Base-by-base conservation (phyloP, 2,329 filamentous ascomycete genomes). In the Pezicula carpinea region DNA sequence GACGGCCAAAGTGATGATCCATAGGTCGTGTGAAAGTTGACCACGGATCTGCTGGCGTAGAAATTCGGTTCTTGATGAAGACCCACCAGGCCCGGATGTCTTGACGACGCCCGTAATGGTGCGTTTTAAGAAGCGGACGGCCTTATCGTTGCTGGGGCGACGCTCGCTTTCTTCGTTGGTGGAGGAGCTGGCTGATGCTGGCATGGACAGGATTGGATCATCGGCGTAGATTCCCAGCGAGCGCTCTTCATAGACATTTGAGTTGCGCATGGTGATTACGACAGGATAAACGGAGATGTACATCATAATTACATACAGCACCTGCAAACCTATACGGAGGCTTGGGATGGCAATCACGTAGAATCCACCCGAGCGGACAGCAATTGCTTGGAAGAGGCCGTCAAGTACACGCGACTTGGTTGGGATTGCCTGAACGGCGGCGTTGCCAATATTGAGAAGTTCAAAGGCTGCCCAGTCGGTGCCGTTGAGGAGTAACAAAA, bases 191-290 rank as follows among this genome's bases (percentile, higher is more conserved):
- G 17, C 33, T 22, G 18, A 40, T 19, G 26, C 8, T 29, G 38
- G 23, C 21, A 22, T 39, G 14, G 5, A 17, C n/a, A 23, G 14
- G 19, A 15, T 14, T 14, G 38, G 38, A 31, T 57, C 53, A 8
- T 56, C 49, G 10, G 62, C 65, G 49, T 82, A 79, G 26, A 83
- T 76, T 0, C 82, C 82, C 2, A 87, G 68, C 0, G 79, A 82
- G 6, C 80, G 72, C 57, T 88, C 83, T 60, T 87, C 83, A 59
- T 88, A 88, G 23, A 85, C 79, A 58, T 87, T 87, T 33, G 82
- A 84, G 59, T 83, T 80, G 22, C 83, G 76, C 66, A 84, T 78
- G 1, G 77, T 80, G 49, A 84, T 79, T 21, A 78, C 75, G 18
- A 83, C 74, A 0, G 82, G 81, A 50, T 81, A 83, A 2, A 75